Evolutionary conservation across 2,329 filamentous ascomycete species (phyloP), one percentile per base, ranked within the genome.

Genomic region (Botrytis porri): DNA sequence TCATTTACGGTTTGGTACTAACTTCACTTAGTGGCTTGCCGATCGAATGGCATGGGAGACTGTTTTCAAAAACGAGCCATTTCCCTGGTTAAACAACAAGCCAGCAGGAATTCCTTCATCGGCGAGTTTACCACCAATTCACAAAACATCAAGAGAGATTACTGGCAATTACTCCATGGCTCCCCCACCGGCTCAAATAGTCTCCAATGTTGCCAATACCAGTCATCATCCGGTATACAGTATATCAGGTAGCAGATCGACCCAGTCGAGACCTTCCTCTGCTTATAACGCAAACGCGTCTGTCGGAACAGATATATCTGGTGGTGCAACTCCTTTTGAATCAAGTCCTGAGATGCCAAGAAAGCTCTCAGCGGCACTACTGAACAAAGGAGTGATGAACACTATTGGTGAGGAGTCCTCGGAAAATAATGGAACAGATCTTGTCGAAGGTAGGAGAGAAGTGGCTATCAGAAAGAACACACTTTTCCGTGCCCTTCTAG

Each of bases 41-140:
- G 65, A 69, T 29, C n/a, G 37, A 41, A 41, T 69, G 25, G 51
- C 65, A 14, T 69, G 65, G 65, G 48, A 69, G 37, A 69, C 7
- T 32, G n/a, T 69, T 57, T 69, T 69, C 29, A 29, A 25, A 41
- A 57, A 41, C 22, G 65, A 57, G 18, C 48, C 48, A 57, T 69
- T 69, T 29, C 65, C 65, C 10, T 69, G 65, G 65, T 57, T 69
- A 14, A 41, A 41, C 54, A 10, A 57, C 3, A 57, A 57, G 14
- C 65, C 65, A 69, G 35, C 35, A 57, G 48, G 25, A 25, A 5
- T 32, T 10, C 35, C 64, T 39, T 37, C 37, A 22, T 65, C 14
- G 1, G 41, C 14, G n/a, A 62, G 2, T 41, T 18, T n/a, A n/a
- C 35, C 37, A n/a, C 14, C 37, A 18, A 41, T 41, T 7, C 25